Evolutionary conservation across 345 rosid genomes (phyloP), one percentile per base, ranked within the genome.

Genomic region (Noccaea caerulescens): DNA sequence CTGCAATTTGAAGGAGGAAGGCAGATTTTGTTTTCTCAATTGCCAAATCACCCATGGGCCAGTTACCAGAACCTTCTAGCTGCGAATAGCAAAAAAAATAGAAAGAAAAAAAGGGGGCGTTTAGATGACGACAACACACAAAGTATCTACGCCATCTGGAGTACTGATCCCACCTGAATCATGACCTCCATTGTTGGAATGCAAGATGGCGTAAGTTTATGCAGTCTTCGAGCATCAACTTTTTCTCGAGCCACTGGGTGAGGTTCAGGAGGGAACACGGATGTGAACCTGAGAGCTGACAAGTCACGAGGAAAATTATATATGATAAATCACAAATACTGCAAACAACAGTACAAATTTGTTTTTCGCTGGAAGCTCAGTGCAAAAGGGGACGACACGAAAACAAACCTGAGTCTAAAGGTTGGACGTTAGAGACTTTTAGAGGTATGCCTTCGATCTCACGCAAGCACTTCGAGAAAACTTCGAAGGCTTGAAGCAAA

Each of bases 21-120:
- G 91, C 94, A 30, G 85, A 73, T 81, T 91, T 93, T 38, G 97
- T 93, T 83, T 84, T 93, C 88, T 87, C 94, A 77, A 89, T 82
- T 10, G 92, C 90, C 43, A 84, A 75, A 67, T 85, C 90, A 82
- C 88, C 93, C 89, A 85, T 81, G 30, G 97, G 96, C 98, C 98
- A 93, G 76, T 84, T 89, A 51, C 96, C 98, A 79, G 98, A 93
- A 63, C 98, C 97, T 84, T 91, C 98, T 84, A 91, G 80, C 98
- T 91, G 75, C 25, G 77, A 75, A 74, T 52, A 74, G 36, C 66
- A 71, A 79, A 13, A 8, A 0, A 13, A 76, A 65, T 25, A 7
- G 12, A 58, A 50, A 27, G 30, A 76, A 4, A 5, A 4, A 16
- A 49, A 45, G 49, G 10, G 4, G 4, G 41, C 3, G 6, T 10